Conservation (phyloP, 2,329 filamentous ascomycete species). For the Teratosphaeria viscida region DNA sequence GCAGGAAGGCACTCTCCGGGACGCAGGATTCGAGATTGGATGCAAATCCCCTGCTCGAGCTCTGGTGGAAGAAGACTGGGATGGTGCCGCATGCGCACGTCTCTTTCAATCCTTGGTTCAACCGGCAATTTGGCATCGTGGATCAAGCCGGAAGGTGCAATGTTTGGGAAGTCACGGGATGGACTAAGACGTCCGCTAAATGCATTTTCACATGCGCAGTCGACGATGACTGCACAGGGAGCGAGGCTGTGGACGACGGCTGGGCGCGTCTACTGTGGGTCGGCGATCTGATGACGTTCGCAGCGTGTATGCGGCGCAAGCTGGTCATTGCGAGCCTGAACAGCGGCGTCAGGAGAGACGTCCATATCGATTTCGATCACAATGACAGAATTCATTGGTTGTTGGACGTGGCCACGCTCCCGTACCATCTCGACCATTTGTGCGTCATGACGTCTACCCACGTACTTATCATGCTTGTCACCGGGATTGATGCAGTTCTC, state of each 20-base stretch:
- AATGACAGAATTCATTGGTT: constrained; percentile 37
- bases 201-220: constrained; percentile 1
- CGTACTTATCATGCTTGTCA: constrained; percentile 31
- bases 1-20: constrained; percentile 4
- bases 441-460: constrained; percentile 49
- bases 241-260: constrained; percentile 30
- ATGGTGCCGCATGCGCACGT: constrained; percentile 51
- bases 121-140: constrained; percentile 54
- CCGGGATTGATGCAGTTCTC: constrained; percentile 9
- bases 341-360: constrained; percentile 11
- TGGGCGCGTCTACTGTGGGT: constrained; percentile 44
- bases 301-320: constrained; percentile 42
- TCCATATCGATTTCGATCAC: constrained; percentile 19
- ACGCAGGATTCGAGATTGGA: constrained; percentile 42
- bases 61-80: constrained; percentile 45
- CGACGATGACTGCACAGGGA: neutral
- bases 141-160: constrained; percentile 58
- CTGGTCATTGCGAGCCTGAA: constrained; percentile 27
- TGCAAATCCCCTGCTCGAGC: constrained; percentile 43
- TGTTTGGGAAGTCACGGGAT: constrained; percentile 48
- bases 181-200: constrained; percentile 2
- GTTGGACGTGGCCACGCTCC: constrained; percentile 45
- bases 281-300: constrained; percentile 36
- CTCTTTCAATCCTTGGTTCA: constrained; percentile 52
- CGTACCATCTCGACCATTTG: constrained; percentile 38